Percentiles rank a stretch among this genome's conserved stretches.
phyloP scores from a whole-genome alignment of 2,329 filamentous ascomycete species.

The Emericellopsis atlantica region DNA sequence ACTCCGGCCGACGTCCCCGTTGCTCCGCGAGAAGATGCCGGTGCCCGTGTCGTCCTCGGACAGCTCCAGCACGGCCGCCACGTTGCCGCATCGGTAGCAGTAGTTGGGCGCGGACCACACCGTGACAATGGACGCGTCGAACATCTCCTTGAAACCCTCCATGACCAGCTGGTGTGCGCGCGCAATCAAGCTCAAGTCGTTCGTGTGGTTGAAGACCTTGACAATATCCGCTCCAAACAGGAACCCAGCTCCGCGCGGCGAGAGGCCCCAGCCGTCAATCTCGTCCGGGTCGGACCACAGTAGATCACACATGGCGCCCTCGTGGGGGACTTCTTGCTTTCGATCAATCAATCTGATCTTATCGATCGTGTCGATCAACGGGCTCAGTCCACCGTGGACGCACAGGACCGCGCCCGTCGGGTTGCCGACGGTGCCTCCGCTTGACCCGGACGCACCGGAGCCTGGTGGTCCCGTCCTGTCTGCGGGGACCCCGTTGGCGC shows the following conservation, averaged over 20 bases:
- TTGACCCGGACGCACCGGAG: constrained; percentile 62
- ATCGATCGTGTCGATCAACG: constrained; percentile 84
- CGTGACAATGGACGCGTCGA: constrained; percentile 87
- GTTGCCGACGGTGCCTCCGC: constrained; percentile 50
- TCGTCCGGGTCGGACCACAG: constrained; percentile 98
- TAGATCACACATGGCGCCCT: constrained; percentile 97
- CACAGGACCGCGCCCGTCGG: constrained; percentile 78
- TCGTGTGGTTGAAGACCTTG: constrained; percentile 88
- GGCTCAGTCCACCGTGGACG: constrained; percentile 87
- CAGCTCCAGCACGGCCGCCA: constrained; percentile 87
- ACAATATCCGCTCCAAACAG: constrained; percentile 93
- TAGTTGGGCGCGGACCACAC: constrained; percentile 99
- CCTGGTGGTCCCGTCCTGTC: constrained; percentile 57
- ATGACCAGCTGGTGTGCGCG: constrained; percentile 95
- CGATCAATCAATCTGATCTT: constrained; percentile 91
- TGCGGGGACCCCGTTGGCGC: constrained; percentile 11
- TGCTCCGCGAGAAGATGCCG: constrained; percentile 56
- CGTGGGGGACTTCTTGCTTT: constrained; percentile 96
- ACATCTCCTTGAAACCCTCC: constrained; percentile 99
- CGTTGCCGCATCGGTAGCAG: constrained; percentile 91
- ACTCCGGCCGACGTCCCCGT: constrained; percentile 54
- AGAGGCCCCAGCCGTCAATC: constrained; percentile 92
- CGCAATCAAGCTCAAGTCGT: constrained; percentile 84
- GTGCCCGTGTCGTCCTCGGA: constrained; percentile 74
- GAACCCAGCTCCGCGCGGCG: constrained; percentile 87